A percentile compares a stretch with the other conserved stretches of the same genome.
Evolutionary conservation across 345 rosid species (phyloP).

Genomic region (Salix exigua): DNA sequence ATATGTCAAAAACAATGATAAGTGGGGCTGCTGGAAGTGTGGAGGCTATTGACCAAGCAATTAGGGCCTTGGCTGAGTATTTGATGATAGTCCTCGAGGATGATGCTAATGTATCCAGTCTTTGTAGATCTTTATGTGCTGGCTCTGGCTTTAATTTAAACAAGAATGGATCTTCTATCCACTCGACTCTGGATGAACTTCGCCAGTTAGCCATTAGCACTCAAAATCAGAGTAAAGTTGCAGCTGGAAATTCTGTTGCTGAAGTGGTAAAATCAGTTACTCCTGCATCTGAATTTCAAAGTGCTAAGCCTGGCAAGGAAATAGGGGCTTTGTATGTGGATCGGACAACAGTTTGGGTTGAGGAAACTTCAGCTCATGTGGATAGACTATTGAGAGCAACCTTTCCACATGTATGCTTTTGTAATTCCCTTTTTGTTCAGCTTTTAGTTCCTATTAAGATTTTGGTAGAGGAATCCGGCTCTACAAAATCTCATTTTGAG

Average conservation of each 20-base stretch:
- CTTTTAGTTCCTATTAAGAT: too few species aligned
- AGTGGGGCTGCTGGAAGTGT: constrained; percentile 94
- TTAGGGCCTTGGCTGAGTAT: constrained; percentile 84
- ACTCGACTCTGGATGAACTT: constrained; percentile 58
- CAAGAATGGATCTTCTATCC: constrained; percentile 35
- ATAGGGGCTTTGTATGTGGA: constrained; percentile 58
- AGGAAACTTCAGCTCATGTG: constrained; percentile 59
- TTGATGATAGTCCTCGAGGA: constrained; percentile 82
- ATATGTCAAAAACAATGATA: constrained; percentile 64
- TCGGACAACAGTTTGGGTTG: constrained; percentile 80
- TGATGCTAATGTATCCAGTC: constrained; percentile 51
- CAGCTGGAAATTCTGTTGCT: constrained; percentile 30
- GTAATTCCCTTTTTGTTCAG: constrained; percentile 7
- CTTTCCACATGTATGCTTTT: constrained; percentile 69
- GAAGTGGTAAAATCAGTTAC: constrained; percentile 24
- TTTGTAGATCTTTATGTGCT: constrained; percentile 27
- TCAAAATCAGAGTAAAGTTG: constrained; percentile 32
- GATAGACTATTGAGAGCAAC: constrained; percentile 61
- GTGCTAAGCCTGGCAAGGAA: constrained; percentile 25
- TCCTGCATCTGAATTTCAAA: constrained; percentile 21
- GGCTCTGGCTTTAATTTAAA: constrained; percentile 24
- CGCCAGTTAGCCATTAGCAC: constrained; percentile 50
- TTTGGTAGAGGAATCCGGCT: too few species aligned
- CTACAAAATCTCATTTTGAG: background rate
- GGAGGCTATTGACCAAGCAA: constrained; percentile 76